phyloP scores from a whole-genome alignment of 2,329 filamentous ascomycete genomes.

The Exophiala viscosa region DNA sequence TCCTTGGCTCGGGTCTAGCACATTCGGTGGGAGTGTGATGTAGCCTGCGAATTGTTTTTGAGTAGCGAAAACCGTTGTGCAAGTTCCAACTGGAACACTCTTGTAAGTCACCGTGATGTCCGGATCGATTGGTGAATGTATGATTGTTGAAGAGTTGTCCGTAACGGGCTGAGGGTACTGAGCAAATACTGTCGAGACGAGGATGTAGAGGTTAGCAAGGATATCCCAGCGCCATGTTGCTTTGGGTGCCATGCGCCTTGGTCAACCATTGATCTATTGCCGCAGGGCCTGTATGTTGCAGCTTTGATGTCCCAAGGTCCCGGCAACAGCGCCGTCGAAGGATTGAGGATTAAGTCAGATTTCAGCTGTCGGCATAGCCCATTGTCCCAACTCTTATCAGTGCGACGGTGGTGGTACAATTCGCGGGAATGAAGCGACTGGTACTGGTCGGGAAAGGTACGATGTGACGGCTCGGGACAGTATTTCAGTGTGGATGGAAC shows the following conservation, averaged over 20 bases:
- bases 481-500: no score
- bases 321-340: no score
- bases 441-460: no score
- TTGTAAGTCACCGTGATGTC: conserved; percentile 68
- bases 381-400: no score
- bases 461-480: no score
- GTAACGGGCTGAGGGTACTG: conserved; percentile 22
- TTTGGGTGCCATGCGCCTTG: conserved; percentile 15
- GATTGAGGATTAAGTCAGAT: no score
- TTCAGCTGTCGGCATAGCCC: no score
- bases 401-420: no score
- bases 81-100: conserved; percentile 56
- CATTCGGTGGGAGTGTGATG: conserved; percentile 54
- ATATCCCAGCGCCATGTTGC: conserved; percentile 14
- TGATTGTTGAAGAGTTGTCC: conserved; percentile 45
- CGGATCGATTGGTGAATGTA: conserved; percentile 57
- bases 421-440: no score
- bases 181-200: background rate
- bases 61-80: conserved; percentile 59
- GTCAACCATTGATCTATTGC: background rate
- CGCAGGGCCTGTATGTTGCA: background rate
- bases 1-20: conserved; percentile 31
- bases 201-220: background rate
- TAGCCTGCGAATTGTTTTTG: conserved; percentile 71
- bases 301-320: background rate